These are phyloP conservation scores for Incumbomyces lentus DNA, from an alignment of 2,329 filamentous ascomycete species.

Conservation along the genomic window DNA sequence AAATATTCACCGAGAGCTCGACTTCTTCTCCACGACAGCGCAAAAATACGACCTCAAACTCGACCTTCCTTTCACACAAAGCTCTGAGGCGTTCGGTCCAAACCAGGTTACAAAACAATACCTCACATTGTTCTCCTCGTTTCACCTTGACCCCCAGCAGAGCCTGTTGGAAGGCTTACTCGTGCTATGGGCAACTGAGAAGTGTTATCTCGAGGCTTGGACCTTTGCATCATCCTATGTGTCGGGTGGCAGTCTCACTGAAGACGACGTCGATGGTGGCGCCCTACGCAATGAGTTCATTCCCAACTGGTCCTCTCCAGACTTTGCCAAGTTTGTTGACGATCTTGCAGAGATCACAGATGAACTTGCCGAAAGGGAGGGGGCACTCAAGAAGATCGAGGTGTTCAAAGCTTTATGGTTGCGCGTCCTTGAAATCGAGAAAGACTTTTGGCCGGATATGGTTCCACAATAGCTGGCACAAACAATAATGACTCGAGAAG, in stretches of 20 bases:
- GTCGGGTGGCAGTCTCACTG: neutral
- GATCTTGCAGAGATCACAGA: constrained; percentile 47
- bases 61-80: constrained; percentile 18
- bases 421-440: constrained; percentile 45
- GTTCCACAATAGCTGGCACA: neutral
- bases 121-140: constrained; percentile 51
- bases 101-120: constrained; percentile 43
- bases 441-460: constrained; percentile 47
- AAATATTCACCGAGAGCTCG: constrained; percentile 57
- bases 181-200: constrained; percentile 69
- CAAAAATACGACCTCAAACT: constrained; percentile 49
- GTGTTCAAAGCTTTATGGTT: constrained; percentile 40
- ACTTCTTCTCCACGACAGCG: constrained; percentile 57
- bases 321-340: constrained; percentile 52
- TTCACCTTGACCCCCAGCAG: constrained; percentile 37
- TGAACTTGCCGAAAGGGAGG: constrained; percentile 37
- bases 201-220: constrained; percentile 52
- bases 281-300: constrained; percentile 56
- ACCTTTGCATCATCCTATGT: constrained; percentile 26
- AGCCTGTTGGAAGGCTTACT: constrained; percentile 58
- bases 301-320: constrained; percentile 54
- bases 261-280: constrained; percentile 50
- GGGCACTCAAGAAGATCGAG: constrained; percentile 26
- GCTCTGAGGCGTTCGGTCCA: constrained; percentile 20
- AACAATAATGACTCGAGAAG: neutral